A percentile compares a stretch with the other conserved stretches of the same genome.
Conservation (phyloP, 441 rosid genomes). For the Gossypium davidsonii region DNA sequence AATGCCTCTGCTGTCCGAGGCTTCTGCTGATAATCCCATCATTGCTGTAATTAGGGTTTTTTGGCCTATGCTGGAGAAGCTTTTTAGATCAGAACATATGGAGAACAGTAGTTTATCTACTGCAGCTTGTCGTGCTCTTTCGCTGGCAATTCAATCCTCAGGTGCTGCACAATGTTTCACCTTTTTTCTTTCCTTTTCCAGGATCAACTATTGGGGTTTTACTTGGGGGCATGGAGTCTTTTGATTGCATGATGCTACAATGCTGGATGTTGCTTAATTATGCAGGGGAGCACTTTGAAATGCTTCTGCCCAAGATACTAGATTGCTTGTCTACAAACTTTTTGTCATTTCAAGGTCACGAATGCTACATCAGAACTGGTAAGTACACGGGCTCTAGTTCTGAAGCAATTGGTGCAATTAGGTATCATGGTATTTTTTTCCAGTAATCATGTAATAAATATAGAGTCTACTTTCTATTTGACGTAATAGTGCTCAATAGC, state of each 20-base stretch:
- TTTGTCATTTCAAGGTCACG: slow-evolving; percentile 73
- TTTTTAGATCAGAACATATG: slow-evolving; percentile 78
- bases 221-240: slow-evolving; percentile 8
- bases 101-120: slow-evolving; percentile 72
- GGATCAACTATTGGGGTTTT: not conserved
- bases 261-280: slow-evolving; percentile 23
- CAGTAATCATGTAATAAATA: not conserved
- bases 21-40: slow-evolving; percentile 61
- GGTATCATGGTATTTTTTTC: not conserved
- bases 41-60: slow-evolving; percentile 58
- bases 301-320: slow-evolving; percentile 68
- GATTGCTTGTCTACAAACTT: slow-evolving; percentile 89
- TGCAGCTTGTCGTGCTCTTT: slow-evolving; percentile 92
- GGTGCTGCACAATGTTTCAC: slow-evolving; percentile 36
- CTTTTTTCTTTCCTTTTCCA: slow-evolving; percentile 9
- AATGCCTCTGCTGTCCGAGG: slow-evolving; percentile 39
- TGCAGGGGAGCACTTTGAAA: slow-evolving; percentile 82
- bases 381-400: slow-evolving; percentile 9
- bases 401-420: not conserved
- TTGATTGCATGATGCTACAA: slow-evolving; percentile 10
- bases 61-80: slow-evolving; percentile 91
- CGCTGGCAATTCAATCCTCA: slow-evolving; percentile 81
- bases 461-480: not conserved
- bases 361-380: slow-evolving; percentile 94
- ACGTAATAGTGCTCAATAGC: not conserved